phyloP scores from a whole-genome alignment of 768 basidiomycete species.

The Pulveroboletus sp. region DNA sequence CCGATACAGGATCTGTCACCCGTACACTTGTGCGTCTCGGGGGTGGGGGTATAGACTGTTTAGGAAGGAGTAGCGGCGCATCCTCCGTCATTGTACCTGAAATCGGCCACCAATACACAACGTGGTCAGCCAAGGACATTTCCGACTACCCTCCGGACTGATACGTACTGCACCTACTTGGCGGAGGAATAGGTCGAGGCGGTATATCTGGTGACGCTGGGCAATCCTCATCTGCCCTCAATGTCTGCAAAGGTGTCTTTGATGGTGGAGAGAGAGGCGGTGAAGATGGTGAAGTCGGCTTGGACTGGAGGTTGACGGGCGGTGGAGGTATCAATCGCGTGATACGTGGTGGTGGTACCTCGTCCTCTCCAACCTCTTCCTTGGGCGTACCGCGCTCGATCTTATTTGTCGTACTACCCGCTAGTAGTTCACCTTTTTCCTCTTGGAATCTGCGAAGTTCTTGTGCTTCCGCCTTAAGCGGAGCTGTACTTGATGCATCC shows the following conservation, averaged over 20 bases:
- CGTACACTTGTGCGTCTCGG: conserved; percentile 23
- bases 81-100: conserved; percentile 15
- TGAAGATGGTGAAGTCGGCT: conserved; percentile 13
- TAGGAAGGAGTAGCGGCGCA: conserved; percentile 7
- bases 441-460: not conserved
- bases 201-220: conserved; percentile 29
- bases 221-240: conserved; percentile 20
- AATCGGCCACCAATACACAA: not conserved
- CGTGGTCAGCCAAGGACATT: conserved; percentile 1
- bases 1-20: conserved; percentile 4
- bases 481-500: not conserved
- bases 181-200: conserved; percentile 28
- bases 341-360: conserved; percentile 30
- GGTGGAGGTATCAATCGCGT: conserved; percentile 31
- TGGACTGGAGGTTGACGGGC: conserved; percentile 26
- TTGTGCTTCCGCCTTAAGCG: not conserved
- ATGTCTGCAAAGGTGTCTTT: conserved; percentile 4
- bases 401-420: not conserved
- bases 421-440: not conserved
- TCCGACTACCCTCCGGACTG: not conserved
- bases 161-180: conserved; percentile 26
- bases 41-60: conserved; percentile 20
- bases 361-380: conserved; percentile 20
- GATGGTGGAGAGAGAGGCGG: conserved; percentile 16
- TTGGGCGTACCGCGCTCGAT: conserved; percentile 5